Evolutionary conservation across 352 stramenopile species (phyloP), one percentile per base, ranked within the genome.

Genomic region (Globisporangium viniferum): DNA sequence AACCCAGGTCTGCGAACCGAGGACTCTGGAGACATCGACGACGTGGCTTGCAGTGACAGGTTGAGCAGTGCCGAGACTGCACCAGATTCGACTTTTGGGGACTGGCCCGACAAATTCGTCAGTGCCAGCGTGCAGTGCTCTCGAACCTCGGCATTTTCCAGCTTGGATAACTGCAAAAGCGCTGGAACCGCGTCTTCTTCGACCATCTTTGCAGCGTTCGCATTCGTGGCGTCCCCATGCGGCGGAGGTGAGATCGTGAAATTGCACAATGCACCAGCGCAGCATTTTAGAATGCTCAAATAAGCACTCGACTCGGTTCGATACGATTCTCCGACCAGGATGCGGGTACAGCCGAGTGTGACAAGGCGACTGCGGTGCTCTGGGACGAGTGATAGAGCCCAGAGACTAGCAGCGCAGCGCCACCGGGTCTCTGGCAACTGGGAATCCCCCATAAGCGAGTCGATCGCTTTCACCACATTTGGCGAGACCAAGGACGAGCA

Each of bases 41-140:
- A 12, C 7, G 67, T 54, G 12, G 66, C 66, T 33, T 74, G 71
- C 4, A 91, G 59, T 0, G 82, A 89, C 4, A 91, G 54, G 18
- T 74, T 80, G 41, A 93, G 68, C 24, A 93, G 63, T 2, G 76
- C 82, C 0, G 82, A 84, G 2, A 94, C 82, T 1, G 86, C 77
- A 2, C 84, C 86, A 8, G 79, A 81, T n/a, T 90, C 80, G 18
- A 94, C 79, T 53, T 75, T 91, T 0, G 86, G 85, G 0, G 84
- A 91, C 51, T 90, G 77, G 8, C 74, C 70, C 5, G 84, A 92
- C 2, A 94, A 60, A 69, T 94, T 93, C 0, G 84, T 89, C 8
- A 94, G 67, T 15, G 86, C 84, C 8, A 89, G 67, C 20, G 86
- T 91, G 36, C 86, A 94, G 56, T 84, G 73, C 41, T 93, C 84